Evolutionary conservation across 2,329 filamentous ascomycete species (phyloP).

Genomic region (Ceratocystis colombiana): DNA sequence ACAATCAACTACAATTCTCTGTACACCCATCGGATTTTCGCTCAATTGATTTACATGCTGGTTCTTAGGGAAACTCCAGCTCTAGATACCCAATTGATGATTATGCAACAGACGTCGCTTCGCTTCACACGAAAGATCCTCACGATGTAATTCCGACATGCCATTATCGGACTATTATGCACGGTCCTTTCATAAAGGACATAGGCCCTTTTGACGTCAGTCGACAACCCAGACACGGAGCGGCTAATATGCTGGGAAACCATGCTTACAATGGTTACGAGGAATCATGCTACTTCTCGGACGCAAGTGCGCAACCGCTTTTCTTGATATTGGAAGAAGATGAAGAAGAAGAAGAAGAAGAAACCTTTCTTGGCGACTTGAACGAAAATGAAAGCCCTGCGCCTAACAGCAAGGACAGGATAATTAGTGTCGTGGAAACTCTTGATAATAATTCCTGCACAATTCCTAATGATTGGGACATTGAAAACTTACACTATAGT

Average conservation of each 20-base stretch:
- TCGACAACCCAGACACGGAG: neutral
- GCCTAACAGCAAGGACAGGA: constrained; percentile 37
- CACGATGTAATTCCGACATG: neutral
- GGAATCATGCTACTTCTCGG: constrained; percentile 4
- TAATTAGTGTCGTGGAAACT: neutral
- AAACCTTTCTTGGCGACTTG: neutral
- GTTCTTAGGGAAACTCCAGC: neutral
- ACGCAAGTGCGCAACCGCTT: constrained; percentile 21
- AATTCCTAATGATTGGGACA: constrained; percentile 62
- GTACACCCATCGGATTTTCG: neutral
- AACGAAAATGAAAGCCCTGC: constrained; percentile 32
- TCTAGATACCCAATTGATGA: neutral
- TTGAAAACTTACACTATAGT: constrained; percentile 73
- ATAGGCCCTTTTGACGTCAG: neutral
- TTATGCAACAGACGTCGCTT: no score
- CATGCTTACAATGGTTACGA: neutral
- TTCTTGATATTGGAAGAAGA: constrained; percentile 14
- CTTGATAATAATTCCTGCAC: constrained; percentile 46
- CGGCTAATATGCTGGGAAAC: neutral
- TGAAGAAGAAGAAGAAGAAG: constrained; percentile 20
- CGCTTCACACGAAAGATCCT: neutral
- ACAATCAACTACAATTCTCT: neutral
- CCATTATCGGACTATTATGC: neutral
- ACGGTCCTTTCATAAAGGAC: neutral
- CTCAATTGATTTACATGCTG: neutral